Evolutionary conservation across 2,329 filamentous ascomycete genomes (phyloP), one percentile per base, ranked within the genome.

Genomic region (Xylaria sp.): DNA sequence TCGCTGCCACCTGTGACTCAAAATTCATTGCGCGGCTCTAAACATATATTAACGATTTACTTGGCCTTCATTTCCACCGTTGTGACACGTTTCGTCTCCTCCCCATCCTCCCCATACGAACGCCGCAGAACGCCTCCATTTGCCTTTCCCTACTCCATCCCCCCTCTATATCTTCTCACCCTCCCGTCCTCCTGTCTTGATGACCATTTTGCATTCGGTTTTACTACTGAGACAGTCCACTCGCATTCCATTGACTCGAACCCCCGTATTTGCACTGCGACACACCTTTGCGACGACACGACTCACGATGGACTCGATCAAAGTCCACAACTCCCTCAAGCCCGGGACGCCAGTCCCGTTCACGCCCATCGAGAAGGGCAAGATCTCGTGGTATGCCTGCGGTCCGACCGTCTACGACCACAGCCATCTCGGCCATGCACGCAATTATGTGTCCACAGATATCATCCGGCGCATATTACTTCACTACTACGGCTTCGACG

Each of bases 371-470:
- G 85, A 92, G 70, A 78, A 81, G 7, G 83, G 85, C 30, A 87
- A 88, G 71, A 83, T 95, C 34, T 86, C 85, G 4, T 96, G 91
- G 91, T 96, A 96, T 74, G 89, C 88, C 66, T 96, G 92, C 77
- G 92, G 92, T 16, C 91, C 91, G 59, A 96, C 91, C 44, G 88
- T 87, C 52, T 90, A 90, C 72, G 88, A 90, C 67, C 86, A 90
- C 75, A 80, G 86, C 61, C 88, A 91, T 78, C 73, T 91, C 62
- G 88, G 91, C 35, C 91, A 96, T 75, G 91, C 90, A 35, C 82
- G 91, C 67, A 96, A 96, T 77, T 96, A 96, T 82, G 90, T 96
- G 64, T 90, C 88, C 54, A 93, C 90, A 51, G 92, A 96, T 74
- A 92, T 96, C 65, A 86, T 96, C 67, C 84, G 92, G 62, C 86